Base-by-base conservation (phyloP, 2,329 filamentous ascomycete species). In the Paraconiothyrium sp. region DNA sequence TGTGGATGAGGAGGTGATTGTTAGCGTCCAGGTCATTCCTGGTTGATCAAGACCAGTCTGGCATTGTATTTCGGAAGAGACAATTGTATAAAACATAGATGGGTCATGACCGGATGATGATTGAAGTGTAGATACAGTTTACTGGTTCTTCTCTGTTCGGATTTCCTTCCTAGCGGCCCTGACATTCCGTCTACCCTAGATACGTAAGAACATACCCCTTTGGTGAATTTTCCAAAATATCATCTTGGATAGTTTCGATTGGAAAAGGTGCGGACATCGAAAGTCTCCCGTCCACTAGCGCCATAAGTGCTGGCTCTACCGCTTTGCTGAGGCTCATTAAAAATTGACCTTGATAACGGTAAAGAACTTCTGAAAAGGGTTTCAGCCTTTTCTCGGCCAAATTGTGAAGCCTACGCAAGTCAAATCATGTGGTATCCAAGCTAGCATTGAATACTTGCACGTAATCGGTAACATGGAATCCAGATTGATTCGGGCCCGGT, bases 271-370 rank as follows among this genome's bases (percentile, higher is more conserved):
- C 30, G 6, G n/a, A 13, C 22, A 47, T 59, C 20, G 35, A 22
- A 9, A 62, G 16, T 3, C 56, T 9, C 2, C 60, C 57, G 13
- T 59, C 37, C 22, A 50, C 39, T 10, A 63, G 37, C 6, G 60
- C 60, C 16, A 43, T 54, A 35, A 63, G 47, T 5, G 60, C 52
- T 11, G 60, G 57, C 37, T 63, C 57, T 49, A 63, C 41, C 47
- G 54, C 52, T 54, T 57, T 57, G 47, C 60, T 63, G 4, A 63
- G 43, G 24, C 32, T 4, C 20, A 24, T 46, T 9, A 63, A 48
- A 57, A 60, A 22, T 9, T 2, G 24, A 24, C 60, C 60, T 48
- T 63, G 60, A 3, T 48, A 8, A 52, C n/a, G 51, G 27, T 54
- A 24, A 20, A 63, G 24, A 27, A 63, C 39, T n/a, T 63, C 39